Percentiles rank a stretch among this genome's conserved stretches.
Conservation (phyloP, 2,329 filamentous ascomycete genomes). For the Magnaporthiopsis poae region DNA sequence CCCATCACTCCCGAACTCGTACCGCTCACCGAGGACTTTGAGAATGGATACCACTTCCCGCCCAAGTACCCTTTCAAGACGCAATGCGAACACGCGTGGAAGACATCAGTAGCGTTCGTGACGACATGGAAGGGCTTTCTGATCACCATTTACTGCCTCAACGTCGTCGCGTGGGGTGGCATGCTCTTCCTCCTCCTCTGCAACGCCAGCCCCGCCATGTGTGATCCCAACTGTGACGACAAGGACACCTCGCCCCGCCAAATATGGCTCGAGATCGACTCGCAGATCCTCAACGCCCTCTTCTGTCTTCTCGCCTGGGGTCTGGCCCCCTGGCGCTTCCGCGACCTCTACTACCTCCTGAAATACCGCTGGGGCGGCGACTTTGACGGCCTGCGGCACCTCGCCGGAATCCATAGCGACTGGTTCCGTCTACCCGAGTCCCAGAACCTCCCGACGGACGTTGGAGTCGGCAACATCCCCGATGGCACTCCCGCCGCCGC, state of each 20-base stretch:
- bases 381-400: slow-evolving; percentile 48
- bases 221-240: slow-evolving; percentile 57
- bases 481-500: slow-evolving; percentile 29
- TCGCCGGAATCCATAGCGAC: slow-evolving; percentile 63
- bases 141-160: slow-evolving; percentile 68
- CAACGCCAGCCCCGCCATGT: slow-evolving; percentile 66
- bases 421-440: slow-evolving; percentile 70
- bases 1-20: slow-evolving; percentile 11
- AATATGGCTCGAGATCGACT: slow-evolving; percentile 77
- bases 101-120: slow-evolving; percentile 62
- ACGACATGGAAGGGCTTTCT: slow-evolving; percentile 67
- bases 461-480: slow-evolving; percentile 44
- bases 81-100: slow-evolving; percentile 46
- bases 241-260: slow-evolving; percentile 62
- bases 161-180: slow-evolving; percentile 79
- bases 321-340: slow-evolving; percentile 72
- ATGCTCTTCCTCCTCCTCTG: slow-evolving; percentile 82
- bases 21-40: slow-evolving; percentile 32
- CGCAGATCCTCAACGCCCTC: slow-evolving; percentile 71
- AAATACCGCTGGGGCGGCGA: slow-evolving; percentile 49
- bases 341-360: slow-evolving; percentile 66
- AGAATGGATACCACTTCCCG: slow-evolving; percentile 58
- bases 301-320: slow-evolving; percentile 85
- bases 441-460: slow-evolving; percentile 40
- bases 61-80: slow-evolving; percentile 51